phyloP scores from a whole-genome alignment of 768 basidiomycete genomes.

The Dentipellis fragilis region DNA sequence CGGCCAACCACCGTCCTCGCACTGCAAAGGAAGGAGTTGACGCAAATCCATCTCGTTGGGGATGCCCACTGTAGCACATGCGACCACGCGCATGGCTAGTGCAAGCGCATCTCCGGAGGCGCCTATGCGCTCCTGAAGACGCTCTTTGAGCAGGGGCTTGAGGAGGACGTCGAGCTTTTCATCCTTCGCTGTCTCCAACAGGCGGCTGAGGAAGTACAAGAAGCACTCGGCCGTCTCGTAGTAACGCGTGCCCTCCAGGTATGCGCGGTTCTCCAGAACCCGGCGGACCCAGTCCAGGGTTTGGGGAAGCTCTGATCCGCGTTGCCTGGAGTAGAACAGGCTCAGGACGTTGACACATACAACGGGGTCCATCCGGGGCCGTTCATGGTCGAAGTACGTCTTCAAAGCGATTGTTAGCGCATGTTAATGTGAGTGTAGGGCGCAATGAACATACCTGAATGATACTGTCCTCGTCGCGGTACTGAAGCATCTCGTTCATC shows the following conservation, averaged over 20 bases:
- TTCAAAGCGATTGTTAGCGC: conserved; percentile 14
- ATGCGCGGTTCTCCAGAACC: conserved; percentile 41
- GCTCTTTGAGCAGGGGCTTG: conserved; percentile 31
- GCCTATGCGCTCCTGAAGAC: conserved; percentile 40
- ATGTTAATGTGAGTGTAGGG: neutral
- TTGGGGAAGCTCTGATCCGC: conserved; percentile 32
- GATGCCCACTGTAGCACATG: conserved; percentile 31
- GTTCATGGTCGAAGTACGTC: conserved; percentile 43
- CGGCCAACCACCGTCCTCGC: conserved; percentile 47
- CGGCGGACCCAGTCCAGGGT: conserved; percentile 41
- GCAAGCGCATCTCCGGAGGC: conserved; percentile 41
- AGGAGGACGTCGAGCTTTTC: conserved; percentile 25
- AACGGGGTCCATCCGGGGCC: conserved; percentile 43
- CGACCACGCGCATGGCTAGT: conserved; percentile 45
- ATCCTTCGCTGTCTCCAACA: conserved; percentile 27
- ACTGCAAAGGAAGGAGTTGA: conserved; percentile 35
- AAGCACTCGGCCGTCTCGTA: conserved; percentile 44
- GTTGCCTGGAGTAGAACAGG: conserved; percentile 40
- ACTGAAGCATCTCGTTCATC: conserved; percentile 50
- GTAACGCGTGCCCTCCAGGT: conserved; percentile 45
- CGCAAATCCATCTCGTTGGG: conserved; percentile 34
- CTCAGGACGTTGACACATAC: conserved; percentile 41
- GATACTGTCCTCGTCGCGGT: conserved; percentile 40
- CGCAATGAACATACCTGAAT: conserved; percentile 13
- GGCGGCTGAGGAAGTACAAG: conserved; percentile 39